Evolutionary conservation across 2,329 filamentous ascomycete species (phyloP).

Genomic region (Alternaria rosae): DNA sequence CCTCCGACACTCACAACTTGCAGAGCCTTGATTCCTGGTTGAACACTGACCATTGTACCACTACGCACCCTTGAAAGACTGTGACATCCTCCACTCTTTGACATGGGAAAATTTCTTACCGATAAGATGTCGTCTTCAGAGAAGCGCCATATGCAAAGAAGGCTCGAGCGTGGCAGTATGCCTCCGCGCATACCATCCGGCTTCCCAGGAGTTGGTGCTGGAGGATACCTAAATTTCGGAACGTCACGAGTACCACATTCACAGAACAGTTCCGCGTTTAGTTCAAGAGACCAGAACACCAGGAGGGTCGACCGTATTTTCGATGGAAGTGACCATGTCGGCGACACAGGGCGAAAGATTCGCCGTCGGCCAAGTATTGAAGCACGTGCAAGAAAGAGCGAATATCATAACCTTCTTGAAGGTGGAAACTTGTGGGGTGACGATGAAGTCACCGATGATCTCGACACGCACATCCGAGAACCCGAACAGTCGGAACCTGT

Average conservation of each 20-base stretch:
- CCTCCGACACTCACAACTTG: neutral
- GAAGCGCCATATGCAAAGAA: neutral
- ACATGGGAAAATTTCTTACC: neutral
- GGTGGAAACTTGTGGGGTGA: neutral
- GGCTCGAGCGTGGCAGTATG: neutral
- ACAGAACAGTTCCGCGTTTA: rapidly evolving
- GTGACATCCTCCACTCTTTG: neutral
- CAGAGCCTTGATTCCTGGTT: neutral
- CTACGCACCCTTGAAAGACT: neutral
- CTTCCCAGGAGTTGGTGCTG: neutral
- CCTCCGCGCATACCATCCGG: no score
- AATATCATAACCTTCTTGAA: neutral
- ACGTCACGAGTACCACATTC: neutral
- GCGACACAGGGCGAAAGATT: neutral
- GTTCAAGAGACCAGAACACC: neutral
- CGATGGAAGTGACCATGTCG: neutral
- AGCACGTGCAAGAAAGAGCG: neutral
- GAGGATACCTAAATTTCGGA: neutral
- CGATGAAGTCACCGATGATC: neutral
- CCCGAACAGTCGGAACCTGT: neutral
- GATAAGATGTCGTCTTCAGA: neutral
- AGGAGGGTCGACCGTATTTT: neutral
- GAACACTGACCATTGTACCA: neutral
- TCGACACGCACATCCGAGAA: neutral
- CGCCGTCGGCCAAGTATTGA: neutral